Evolutionary conservation across 768 basidiomycete species (phyloP), one percentile per base, ranked within the genome.

Genomic region (Macrolepiota dolichaula): DNA sequence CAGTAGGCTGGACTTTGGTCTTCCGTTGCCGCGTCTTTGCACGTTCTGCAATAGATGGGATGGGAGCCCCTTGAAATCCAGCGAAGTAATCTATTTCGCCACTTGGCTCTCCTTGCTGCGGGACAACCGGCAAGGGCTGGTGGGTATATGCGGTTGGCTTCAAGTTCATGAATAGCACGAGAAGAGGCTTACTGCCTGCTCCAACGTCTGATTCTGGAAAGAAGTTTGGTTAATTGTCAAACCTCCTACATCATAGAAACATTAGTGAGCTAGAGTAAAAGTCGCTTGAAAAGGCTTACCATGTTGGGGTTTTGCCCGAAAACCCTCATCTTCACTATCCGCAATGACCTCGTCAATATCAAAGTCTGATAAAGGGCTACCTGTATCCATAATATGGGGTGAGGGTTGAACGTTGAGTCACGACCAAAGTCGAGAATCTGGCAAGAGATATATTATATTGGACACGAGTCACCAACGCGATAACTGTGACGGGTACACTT

Each of bases 1-100:
- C 19, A 3, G 32, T 19, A 15, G 22, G 32, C 44, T 44, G 55
- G 15, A 15, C 27, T 42, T 38, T 59, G 15, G 54, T 19, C 12
- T 57, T 62, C 24, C 83, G 72, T 59, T 80, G 75, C 17, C 84
- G 82, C 70, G 76, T 83, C 66, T 85, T 85, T 52, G 84, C 81
- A 17, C 84, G 77, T 44, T 86, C 84, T n/a, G 84, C 84, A 25
- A 85, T 84, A 63, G 70, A 79, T 22, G 62, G 47, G 15, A 62
- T 50, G 10, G 57, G 64, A 24, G 59, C 59, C 19, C 38, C 51
- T 32, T 55, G 52, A 29, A 46, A 61, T 11, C 59, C 59, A 61
- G 59, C 59, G n/a, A 61, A 61, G 36, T 61, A 61, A n/a, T 61
- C 59, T 36, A 61, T 61, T 19, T 61, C 52, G 13, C 13, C 44